These are phyloP conservation scores for Nemania serpens DNA, from an alignment of 2,329 filamentous ascomycete species.

Conservation along the genomic window DNA sequence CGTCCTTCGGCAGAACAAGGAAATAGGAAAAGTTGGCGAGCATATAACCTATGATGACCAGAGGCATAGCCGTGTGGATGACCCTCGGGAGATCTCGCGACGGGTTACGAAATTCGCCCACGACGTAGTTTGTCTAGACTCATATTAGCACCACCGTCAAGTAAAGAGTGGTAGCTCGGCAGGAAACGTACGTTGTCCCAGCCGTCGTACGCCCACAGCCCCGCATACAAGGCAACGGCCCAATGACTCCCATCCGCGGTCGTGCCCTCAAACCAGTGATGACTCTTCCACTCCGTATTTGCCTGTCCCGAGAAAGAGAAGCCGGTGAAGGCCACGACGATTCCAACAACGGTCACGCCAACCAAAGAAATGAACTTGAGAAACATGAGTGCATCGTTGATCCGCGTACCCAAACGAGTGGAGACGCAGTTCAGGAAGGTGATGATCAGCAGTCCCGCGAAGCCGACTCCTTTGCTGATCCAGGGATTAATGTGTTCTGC, in stretches of 20 bases:
- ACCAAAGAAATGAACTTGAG: conserved; percentile 91
- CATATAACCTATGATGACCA: conserved; percentile 89
- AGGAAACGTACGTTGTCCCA: conserved; percentile 88
- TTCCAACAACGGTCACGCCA: conserved; percentile 83
- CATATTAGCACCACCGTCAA: conserved; percentile 31
- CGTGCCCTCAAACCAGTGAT: conserved; percentile 87
- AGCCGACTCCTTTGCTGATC: conserved; percentile 87
- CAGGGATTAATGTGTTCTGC: conserved; percentile 79
- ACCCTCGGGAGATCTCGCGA: conserved; percentile 87
- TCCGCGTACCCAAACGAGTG: conserved; percentile 81
- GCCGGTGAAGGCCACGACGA: conserved; percentile 87
- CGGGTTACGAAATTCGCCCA: conserved; percentile 94
- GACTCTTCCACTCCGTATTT: conserved; percentile 83
- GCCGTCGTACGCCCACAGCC: conserved; percentile 96
- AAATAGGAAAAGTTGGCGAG: conserved; percentile 94
- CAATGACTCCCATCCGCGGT: conserved; percentile 79
- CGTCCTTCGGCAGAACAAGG: conserved; percentile 80
- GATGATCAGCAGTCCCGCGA: conserved; percentile 75
- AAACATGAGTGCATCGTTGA: conserved; percentile 95
- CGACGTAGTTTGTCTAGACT: conserved; percentile 89
- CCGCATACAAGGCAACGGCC: conserved; percentile 93
- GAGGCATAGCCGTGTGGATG: conserved; percentile 93
- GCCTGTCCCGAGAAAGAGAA: conserved; percentile 76
- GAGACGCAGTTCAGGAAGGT: conserved; percentile 90
- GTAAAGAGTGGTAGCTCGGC: not conserved